phyloP scores from a whole-genome alignment of 1,139 yeast genomes.

The Torulaspora globosa region DNA sequence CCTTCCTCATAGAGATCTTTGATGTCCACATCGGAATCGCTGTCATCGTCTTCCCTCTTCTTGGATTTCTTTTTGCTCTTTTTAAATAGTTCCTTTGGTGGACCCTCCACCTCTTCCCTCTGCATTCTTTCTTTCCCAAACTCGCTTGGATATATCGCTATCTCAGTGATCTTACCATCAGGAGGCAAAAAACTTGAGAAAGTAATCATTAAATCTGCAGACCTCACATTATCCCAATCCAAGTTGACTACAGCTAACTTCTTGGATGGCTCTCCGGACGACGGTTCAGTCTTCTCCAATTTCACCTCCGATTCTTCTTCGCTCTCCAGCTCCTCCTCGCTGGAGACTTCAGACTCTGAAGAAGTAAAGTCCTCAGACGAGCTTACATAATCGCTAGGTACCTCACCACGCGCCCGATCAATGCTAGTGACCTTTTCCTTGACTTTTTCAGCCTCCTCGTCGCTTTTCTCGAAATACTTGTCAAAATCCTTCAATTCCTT shows the following conservation, averaged over 20 bases:
- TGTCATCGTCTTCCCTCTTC: slow-evolving; percentile 44
- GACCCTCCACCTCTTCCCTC: slow-evolving; percentile 86
- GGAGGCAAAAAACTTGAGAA: slow-evolving; percentile 82
- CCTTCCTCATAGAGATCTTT: slow-evolving; percentile 67
- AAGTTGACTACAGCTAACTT: slow-evolving; percentile 88
- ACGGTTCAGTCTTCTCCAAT: slow-evolving; percentile 57
- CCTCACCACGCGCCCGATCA: slow-evolving; percentile 75
- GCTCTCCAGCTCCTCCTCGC: slow-evolving; percentile 35
- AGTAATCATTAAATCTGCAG: slow-evolving; percentile 86
- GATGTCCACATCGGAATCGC: slow-evolving; percentile 52
- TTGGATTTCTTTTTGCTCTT: slow-evolving; percentile 40
- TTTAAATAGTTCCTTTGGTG: slow-evolving; percentile 77
- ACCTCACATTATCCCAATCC: slow-evolving; percentile 93
- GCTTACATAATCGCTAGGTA: slow-evolving; percentile 40
- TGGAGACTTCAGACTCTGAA: slow-evolving; percentile 42
- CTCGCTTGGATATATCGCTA: slow-evolving; percentile 83
- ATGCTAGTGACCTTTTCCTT: slow-evolving; percentile 17
- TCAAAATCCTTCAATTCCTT: slow-evolving; percentile 52
- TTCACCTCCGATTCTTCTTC: slow-evolving; percentile 49
- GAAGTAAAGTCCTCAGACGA: slow-evolving; percentile 42
- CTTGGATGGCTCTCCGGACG: slow-evolving; percentile 78
- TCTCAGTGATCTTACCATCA: slow-evolving; percentile 64
- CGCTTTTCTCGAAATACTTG: slow-evolving; percentile 49
- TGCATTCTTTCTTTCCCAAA: slow-evolving; percentile 92
- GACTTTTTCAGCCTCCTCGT: slow-evolving; percentile 29